Percentiles rank a stretch among this genome's conserved stretches.
Conservation (phyloP, 2,329 filamentous ascomycete genomes). For the Aureobasidium pullulans region DNA sequence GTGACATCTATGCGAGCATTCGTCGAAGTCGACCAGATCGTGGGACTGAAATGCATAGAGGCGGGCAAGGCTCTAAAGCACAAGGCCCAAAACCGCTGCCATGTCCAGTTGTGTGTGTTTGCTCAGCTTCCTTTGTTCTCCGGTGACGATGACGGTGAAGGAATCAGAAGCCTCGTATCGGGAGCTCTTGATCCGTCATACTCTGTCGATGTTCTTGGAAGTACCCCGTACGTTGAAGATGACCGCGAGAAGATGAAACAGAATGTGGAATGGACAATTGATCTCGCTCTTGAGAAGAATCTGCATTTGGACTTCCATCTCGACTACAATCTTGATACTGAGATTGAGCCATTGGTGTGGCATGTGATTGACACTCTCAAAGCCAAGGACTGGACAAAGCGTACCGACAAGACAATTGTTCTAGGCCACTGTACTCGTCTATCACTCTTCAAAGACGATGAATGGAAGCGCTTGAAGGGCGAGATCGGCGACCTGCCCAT, state of each 20-base stretch:
- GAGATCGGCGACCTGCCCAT: conserved; percentile 51
- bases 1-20: conserved; percentile 65
- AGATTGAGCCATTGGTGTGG: conserved; percentile 46
- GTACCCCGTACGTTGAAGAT: conserved; percentile 63
- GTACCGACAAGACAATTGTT: conserved; percentile 44
- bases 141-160: conserved; percentile 34
- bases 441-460: conserved; percentile 45
- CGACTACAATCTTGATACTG: conserved; percentile 57
- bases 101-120: conserved; percentile 62
- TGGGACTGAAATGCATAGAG: conserved; percentile 50
- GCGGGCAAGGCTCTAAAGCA: conserved; percentile 51
- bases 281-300: conserved; percentile 41
- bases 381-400: conserved; percentile 41
- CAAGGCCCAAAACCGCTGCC: conserved; percentile 40
- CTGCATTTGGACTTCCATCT: conserved; percentile 64
- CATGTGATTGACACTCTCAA: conserved; percentile 47
- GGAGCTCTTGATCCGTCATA: conserved; percentile 32
- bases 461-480: conserved; percentile 44
- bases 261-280: conserved; percentile 59
- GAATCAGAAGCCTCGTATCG: conserved; percentile 46
- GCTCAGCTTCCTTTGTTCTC: conserved; percentile 64
- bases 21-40: conserved; percentile 61
- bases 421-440: conserved; percentile 64
- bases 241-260: conserved; percentile 38
- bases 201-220: conserved; percentile 54